Evolutionary conservation across 352 stramenopile species (phyloP).

Genomic region (Globisporangium mamillatum): DNA sequence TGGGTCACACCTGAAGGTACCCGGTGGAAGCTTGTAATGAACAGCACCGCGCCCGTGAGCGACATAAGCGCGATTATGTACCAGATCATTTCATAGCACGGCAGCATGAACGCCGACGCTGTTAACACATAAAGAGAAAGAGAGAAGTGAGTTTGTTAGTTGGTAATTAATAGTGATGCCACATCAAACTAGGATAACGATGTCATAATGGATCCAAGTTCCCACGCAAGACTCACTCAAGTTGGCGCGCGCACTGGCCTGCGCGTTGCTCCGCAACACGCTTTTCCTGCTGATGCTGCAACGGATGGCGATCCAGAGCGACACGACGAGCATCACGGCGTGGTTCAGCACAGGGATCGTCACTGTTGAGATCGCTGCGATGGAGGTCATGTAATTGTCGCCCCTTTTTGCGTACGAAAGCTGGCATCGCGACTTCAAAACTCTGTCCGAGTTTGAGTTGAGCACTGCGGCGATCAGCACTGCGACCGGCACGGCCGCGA

Average conservation of each 20-base stretch:
- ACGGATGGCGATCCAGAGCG: constrained; percentile 60
- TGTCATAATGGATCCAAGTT: not conserved
- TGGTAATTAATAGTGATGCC: not conserved
- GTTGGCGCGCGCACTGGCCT: constrained; percentile 60
- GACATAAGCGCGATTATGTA: constrained; percentile 73
- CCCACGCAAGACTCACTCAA: constrained; percentile 39
- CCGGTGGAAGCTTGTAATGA: constrained; percentile 45
- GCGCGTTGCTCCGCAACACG: constrained; percentile 50
- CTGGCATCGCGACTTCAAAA: constrained; percentile 44
- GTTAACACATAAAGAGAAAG: constrained; percentile 10
- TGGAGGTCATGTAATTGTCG: constrained; percentile 30
- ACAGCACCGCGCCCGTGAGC: constrained; percentile 46
- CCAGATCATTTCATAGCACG: constrained; percentile 84
- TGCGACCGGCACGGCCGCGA: constrained; percentile 47
- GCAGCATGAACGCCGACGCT: constrained; percentile 86
- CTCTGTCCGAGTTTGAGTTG: constrained; percentile 24
- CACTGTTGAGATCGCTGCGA: constrained; percentile 39
- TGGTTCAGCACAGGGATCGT: constrained; percentile 67
- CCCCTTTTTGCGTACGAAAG: constrained; percentile 26
- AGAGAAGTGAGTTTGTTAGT: not conserved
- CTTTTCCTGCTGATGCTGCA: constrained; percentile 77
- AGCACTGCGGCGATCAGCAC: constrained; percentile 36
- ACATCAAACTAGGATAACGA: not conserved
- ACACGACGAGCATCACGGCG: constrained; percentile 64
- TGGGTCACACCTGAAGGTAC: constrained; percentile 18